Conservation (phyloP, 495 filamentous ascomycete genomes). For the Penicillium tannophilum region DNA sequence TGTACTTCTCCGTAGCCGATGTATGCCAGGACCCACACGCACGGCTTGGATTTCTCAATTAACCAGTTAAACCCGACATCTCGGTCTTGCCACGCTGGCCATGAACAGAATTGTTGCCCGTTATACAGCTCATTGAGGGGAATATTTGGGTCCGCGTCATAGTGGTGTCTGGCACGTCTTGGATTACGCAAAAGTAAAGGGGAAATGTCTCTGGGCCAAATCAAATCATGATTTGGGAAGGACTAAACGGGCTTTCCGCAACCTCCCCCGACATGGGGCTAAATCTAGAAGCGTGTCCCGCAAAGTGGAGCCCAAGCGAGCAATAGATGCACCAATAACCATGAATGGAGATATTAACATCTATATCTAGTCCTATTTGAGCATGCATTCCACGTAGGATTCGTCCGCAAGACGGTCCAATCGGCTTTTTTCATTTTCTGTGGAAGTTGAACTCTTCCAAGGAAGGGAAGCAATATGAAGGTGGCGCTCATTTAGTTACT, state of each 20-base stretch:
- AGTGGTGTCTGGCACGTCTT: too few relatives aligned
- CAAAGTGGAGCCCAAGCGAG: background rate
- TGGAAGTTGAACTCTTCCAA: background rate
- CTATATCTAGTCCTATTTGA: background rate
- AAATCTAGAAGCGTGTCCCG: background rate
- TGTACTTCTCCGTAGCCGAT: background rate
- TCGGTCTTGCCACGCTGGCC: background rate
- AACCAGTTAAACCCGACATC: background rate
- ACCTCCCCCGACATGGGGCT: background rate
- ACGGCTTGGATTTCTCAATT: background rate
- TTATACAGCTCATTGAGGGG: too few relatives aligned
- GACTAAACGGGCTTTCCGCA: background rate
- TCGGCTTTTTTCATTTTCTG: background rate
- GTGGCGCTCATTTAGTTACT: background rate
- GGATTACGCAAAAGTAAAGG: background rate
- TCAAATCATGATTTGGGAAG: background rate
- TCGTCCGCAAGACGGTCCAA: background rate
- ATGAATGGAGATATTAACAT: background rate
- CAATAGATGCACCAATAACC: background rate
- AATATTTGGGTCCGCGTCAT: too few relatives aligned
- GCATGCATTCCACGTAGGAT: background rate
- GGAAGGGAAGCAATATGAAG: background rate
- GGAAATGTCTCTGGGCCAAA: background rate
- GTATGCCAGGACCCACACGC: background rate
- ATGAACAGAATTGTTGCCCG: background rate